phyloP scores from a whole-genome alignment of 202 grass and related monocot genomes.

The Setaria italica region DNA sequence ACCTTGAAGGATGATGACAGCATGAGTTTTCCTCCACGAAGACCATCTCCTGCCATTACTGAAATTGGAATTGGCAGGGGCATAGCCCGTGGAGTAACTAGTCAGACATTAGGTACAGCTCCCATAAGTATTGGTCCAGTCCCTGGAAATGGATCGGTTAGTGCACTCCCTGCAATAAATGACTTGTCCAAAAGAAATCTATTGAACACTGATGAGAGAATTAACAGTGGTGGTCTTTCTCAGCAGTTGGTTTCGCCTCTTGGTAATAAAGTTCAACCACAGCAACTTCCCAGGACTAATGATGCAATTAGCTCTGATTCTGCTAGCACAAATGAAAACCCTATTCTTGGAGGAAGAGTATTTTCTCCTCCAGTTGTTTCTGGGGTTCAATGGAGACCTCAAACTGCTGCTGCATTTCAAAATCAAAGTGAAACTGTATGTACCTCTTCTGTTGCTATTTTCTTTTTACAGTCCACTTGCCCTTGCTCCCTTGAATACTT shows the following conservation, averaged over 20 bases:
- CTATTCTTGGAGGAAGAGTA: slow-evolving; percentile 71
- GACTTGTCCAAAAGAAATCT: slow-evolving; percentile 70
- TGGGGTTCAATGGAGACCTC: slow-evolving; percentile 84
- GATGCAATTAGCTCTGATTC: slow-evolving; percentile 67
- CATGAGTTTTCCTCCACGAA: slow-evolving; percentile 67
- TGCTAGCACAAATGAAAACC: slow-evolving; percentile 55
- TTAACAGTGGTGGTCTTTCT: slow-evolving; percentile 57
- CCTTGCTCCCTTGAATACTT: background rate
- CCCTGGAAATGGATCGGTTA: slow-evolving; percentile 63
- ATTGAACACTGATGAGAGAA: slow-evolving; percentile 65
- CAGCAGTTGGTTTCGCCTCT: slow-evolving; percentile 77
- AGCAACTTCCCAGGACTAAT: slow-evolving; percentile 59
- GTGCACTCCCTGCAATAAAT: slow-evolving; percentile 64
- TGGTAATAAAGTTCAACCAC: slow-evolving; percentile 73
- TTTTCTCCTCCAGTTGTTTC: slow-evolving; percentile 76
- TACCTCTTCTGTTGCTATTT: slow-evolving; percentile 35
- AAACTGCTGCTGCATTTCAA: slow-evolving; percentile 70
- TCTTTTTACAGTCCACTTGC: slow-evolving; percentile 22
- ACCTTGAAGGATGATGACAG: slow-evolving; percentile 81
- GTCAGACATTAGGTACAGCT: slow-evolving; percentile 56
- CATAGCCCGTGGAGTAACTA: slow-evolving; percentile 64
- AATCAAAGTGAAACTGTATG: slow-evolving; percentile 90
- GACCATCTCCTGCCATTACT: slow-evolving; percentile 71
- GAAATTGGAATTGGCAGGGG: slow-evolving; percentile 69
- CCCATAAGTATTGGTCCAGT: slow-evolving; percentile 61